Base-by-base conservation (phyloP, 495 filamentous ascomycete species). In the Aspergillus haitiensis region DNA sequence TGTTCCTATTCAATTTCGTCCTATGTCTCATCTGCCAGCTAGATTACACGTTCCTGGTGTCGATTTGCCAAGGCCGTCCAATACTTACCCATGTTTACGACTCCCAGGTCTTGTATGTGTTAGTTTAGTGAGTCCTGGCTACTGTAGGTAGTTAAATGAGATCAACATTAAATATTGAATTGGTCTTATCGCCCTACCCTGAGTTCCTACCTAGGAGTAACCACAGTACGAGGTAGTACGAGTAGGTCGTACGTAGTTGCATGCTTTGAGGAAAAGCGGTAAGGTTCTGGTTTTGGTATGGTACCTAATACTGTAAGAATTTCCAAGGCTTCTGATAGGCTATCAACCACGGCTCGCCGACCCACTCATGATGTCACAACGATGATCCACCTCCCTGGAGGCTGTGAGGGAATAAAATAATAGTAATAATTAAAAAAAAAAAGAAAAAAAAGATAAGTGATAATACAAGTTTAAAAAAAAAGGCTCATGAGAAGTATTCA, bases 361-460 rank as follows among this genome's bases (percentile, higher is more conserved):
- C 7, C 56, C 53, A 33, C 53, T 27, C 18, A 58, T 58, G 56
- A 58, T 50, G 56, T 58, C 56, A 58, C n/a, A 42, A 3, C 47
- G 48, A 50, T 40, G 56, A 58, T 52, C 56, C n/a, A 33, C 39
- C 56, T n/a, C n/a, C 46, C 18, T 33, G 39, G 56, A 58, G 56
- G 56, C 56, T 52, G 47, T 52, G 45, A 56, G 54, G 55, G 21
- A 27, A 46, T 56, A 13, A 44, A 37, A 21, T 21, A 55, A 55
- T 36, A 31, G 8, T 31, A 18, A n/a, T n/a, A 18, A 37, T 39
- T 39, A n/a, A 53, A 53, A 53, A 53, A 53, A 9, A 13, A 37
- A 53, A 53, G 8, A 53, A 53, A 53, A 53, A 53, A 9, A 13
- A 39, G 33, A 53, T 8, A 21, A 32, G 32, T 21, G 10, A 53